Conservation (phyloP, 2,329 filamentous ascomycete genomes). For the Thyridium curvatum region DNA sequence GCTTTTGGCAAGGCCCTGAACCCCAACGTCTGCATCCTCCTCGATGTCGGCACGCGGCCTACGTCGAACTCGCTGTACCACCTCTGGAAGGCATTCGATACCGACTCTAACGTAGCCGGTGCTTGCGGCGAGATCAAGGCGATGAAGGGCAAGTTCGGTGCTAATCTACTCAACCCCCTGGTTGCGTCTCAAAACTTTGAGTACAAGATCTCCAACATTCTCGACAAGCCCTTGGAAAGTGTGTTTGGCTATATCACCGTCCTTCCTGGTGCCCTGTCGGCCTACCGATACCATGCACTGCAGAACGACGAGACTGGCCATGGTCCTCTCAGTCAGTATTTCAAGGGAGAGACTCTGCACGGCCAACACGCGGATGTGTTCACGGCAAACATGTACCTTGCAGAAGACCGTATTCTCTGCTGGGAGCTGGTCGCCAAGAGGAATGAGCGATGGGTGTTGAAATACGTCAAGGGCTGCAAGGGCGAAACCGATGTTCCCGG, state of each 20-base stretch:
- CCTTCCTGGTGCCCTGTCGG: conserved; percentile 86
- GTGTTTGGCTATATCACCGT: conserved; percentile 99
- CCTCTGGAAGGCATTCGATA: conserved; percentile 98
- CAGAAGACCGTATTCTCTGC: conserved; percentile 83
- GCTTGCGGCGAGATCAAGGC: conserved; percentile 97
- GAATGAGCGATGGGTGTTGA: conserved; percentile 92
- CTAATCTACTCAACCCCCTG: conserved; percentile 83
- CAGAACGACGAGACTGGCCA: conserved; percentile 97
- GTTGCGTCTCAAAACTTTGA: conserved; percentile 98
- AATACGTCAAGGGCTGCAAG: conserved; percentile 94
- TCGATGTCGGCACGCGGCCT: conserved; percentile 93
- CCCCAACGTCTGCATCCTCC: conserved; percentile 92
- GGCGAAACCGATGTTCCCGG: conserved; percentile 97
- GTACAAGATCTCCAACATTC: conserved; percentile 99
- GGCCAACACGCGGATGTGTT: conserved; percentile 68
- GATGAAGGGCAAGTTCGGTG: conserved; percentile 81
- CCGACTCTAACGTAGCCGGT: conserved; percentile 92
- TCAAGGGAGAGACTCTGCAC: conserved; percentile 96
- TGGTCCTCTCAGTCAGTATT: conserved; percentile 94
- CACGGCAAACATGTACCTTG: conserved; percentile 89
- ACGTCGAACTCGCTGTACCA: conserved; percentile 90
- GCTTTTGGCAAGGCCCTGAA: conserved; percentile 89
- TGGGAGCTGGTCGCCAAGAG: conserved; percentile 96
- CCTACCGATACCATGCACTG: conserved; percentile 90
- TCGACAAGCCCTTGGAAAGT: conserved; percentile 94